These are phyloP conservation scores for Phytopythium cucurbitacearum DNA, from an alignment of 352 stramenopile species.

Conservation along the genomic window DNA sequence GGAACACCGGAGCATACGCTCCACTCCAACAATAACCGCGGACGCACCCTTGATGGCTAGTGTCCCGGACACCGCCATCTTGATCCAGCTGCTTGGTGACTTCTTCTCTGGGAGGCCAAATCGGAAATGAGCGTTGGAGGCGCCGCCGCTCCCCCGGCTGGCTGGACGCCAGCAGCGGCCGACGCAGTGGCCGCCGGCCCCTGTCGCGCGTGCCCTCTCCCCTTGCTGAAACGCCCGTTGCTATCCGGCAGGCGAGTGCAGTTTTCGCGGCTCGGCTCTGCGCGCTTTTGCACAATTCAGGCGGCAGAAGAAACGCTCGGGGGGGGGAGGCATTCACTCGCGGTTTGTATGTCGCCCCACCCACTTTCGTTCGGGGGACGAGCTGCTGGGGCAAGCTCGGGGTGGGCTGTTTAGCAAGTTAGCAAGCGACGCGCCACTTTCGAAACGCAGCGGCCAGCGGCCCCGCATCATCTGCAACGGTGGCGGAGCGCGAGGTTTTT, in stretches of 20 bases:
- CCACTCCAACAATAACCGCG: too few relatives aligned
- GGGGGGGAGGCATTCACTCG: conserved; percentile 5
- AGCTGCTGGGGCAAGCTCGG: too few relatives aligned
- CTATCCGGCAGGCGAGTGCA: too few relatives aligned
- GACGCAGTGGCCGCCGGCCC: too few relatives aligned
- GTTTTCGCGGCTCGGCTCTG: not conserved
- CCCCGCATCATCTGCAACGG: conserved; percentile 2
- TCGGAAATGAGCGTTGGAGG: conserved; percentile 27
- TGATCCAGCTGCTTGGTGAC: conserved; percentile 17
- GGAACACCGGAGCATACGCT: too few relatives aligned
- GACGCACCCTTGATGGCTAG: conserved; percentile 32
- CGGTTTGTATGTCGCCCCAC: conserved; percentile 9
- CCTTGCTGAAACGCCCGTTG: too few relatives aligned
- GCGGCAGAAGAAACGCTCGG: not conserved
- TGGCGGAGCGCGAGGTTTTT: conserved; percentile 8
- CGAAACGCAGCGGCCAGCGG: conserved; percentile 6
- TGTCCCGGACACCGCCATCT: conserved; percentile 41
- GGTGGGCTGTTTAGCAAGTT: too few relatives aligned
- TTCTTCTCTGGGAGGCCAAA: conserved; percentile 25
- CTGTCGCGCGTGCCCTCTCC: too few relatives aligned
- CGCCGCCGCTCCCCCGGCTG: not conserved
- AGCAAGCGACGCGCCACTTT: not conserved
- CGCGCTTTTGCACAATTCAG: not conserved
- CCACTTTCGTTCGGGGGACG: too few relatives aligned
- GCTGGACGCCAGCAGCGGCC: not conserved